These are phyloP conservation scores for Botrytis tulipae DNA, from an alignment of 2,329 filamentous ascomycete genomes.

Conservation along the genomic window DNA sequence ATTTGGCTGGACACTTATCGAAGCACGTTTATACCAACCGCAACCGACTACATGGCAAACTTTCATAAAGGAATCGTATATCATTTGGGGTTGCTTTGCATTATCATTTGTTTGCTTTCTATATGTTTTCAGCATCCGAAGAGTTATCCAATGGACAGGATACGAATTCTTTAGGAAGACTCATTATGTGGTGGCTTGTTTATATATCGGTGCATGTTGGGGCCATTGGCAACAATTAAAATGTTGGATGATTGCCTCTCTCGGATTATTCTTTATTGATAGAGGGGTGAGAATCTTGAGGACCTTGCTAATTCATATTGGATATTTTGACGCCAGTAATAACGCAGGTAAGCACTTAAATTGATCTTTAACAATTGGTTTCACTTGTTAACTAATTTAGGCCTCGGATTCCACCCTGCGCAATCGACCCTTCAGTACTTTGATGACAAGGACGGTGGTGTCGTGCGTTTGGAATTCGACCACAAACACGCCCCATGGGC, in stretches of 20 bases:
- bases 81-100: conserved; percentile 68
- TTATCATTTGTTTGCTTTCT: conserved; percentile 62
- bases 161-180: conserved; percentile 77
- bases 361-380: too few species aligned
- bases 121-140: conserved; percentile 56
- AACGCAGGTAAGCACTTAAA: conserved; percentile 32
- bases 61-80: conserved; percentile 65
- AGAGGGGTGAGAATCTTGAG: conserved; percentile 57
- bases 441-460: conserved; percentile 48
- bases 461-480: conserved; percentile 65
- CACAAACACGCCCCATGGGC: conserved; percentile 63
- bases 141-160: conserved; percentile 63
- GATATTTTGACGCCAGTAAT: conserved; percentile 43
- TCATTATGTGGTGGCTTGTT: conserved; percentile 64
- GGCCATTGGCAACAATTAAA: conserved; percentile 68
- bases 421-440: conserved; percentile 12
- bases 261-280: conserved; percentile 65
- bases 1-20: conserved; percentile 66
- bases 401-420: conserved; percentile 14
- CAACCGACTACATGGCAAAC: conserved; percentile 58
- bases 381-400: neutral
- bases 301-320: conserved; percentile 59
- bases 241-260: conserved; percentile 51
- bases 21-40: conserved; percentile 66
- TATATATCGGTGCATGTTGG: conserved; percentile 75